Evolutionary conservation across 2,329 filamentous ascomycete genomes (phyloP).

Genomic region (Neocatenulostroma microsporum): DNA sequence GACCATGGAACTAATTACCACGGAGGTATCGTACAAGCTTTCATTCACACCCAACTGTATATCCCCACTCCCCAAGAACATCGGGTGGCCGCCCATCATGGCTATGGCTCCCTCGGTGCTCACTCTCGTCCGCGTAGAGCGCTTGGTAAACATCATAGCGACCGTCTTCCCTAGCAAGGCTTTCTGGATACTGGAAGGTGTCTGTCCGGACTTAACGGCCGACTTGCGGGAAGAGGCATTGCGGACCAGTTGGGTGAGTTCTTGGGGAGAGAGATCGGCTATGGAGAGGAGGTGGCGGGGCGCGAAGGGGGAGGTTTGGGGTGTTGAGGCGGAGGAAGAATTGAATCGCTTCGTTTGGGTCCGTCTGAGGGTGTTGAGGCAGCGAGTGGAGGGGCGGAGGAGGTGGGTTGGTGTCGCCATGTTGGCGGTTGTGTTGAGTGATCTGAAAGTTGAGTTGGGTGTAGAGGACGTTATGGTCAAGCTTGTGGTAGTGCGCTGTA

Average conservation of each 20-base stretch:
- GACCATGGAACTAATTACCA: constrained; percentile 73
- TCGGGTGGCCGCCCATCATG: constrained; percentile 83
- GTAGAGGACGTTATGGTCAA: no score
- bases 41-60: constrained; percentile 97
- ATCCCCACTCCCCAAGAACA: constrained; percentile 94
- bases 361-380: not conserved
- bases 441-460: not conserved
- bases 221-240: constrained; percentile 74
- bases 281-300: constrained; percentile 90
- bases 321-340: constrained; percentile 24
- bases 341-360: not conserved
- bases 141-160: constrained; percentile 95
- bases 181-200: constrained; percentile 52
- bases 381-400: constrained; percentile 7
- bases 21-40: constrained; percentile 82
- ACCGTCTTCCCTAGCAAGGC: constrained; percentile 69
- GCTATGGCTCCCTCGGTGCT: constrained; percentile 87
- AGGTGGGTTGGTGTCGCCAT: constrained; percentile 15
- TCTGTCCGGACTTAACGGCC: constrained; percentile 59
- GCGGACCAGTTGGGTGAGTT: constrained; percentile 73
- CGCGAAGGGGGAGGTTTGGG: constrained; percentile 47
- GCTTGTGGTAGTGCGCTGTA: no score
- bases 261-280: constrained; percentile 68
- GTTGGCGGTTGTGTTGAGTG: constrained; percentile 1
- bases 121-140: constrained; percentile 85